Percentiles rank a stretch among this genome's conserved stretches.
phyloP scores from a whole-genome alignment of 73 alveolate genomes.

The Loxodes magnus region DNA sequence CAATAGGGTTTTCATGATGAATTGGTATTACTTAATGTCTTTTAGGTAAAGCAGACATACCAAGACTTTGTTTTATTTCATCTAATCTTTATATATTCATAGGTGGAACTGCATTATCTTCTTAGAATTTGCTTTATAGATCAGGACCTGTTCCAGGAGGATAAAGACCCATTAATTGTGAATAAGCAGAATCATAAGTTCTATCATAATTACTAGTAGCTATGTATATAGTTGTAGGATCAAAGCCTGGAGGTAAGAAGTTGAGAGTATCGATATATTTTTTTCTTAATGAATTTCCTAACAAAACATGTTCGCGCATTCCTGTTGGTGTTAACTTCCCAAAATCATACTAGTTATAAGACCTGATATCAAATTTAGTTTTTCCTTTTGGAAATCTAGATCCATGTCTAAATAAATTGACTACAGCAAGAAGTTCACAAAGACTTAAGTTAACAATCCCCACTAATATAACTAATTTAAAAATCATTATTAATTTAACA shows the following conservation, averaged over 20 bases:
- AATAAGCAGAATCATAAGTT: background rate
- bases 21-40: background rate
- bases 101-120: slow-evolving; percentile 1
- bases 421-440: too few species aligned
- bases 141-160: slow-evolving; percentile 4
- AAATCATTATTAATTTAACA: too few species aligned
- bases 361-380: too few species aligned
- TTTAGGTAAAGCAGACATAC: background rate
- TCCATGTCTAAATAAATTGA: too few species aligned
- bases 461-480: too few species aligned
- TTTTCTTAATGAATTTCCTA: background rate
- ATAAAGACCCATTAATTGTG: background rate
- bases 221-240: background rate
- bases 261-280: background rate
- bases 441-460: too few species aligned
- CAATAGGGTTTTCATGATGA: background rate
- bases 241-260: background rate
- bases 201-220: background rate
- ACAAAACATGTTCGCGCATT: background rate
- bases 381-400: too few species aligned
- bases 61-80: background rate
- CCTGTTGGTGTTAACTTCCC: slow-evolving; percentile 4
- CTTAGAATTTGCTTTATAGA: background rate
- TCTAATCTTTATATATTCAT: background rate
- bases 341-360: too few species aligned